Conservation (phyloP, 495 filamentous ascomycete genomes). For the Xylaria telfairii region DNA sequence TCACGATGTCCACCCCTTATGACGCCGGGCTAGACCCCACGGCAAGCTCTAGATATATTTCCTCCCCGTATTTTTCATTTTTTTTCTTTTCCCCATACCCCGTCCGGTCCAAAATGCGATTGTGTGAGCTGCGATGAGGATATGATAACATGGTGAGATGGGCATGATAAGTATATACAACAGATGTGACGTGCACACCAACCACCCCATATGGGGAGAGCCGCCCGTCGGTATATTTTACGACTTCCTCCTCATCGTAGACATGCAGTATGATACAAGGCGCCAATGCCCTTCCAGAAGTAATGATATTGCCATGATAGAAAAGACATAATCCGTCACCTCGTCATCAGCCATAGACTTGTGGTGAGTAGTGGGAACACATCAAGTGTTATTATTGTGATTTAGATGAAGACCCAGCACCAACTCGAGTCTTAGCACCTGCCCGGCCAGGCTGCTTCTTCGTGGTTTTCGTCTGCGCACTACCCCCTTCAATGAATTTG, state of each 20-base stretch:
- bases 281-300: neutral
- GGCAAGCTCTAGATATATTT: neutral
- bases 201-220: neutral
- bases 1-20: neutral
- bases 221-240: neutral
- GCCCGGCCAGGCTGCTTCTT: slow-evolving; percentile 72
- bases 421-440: slow-evolving; percentile 76
- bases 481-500: slow-evolving; percentile 82
- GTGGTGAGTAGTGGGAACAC: neutral
- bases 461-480: slow-evolving; percentile 63
- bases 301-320: neutral
- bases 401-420: slow-evolving; percentile 28
- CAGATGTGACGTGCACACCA: neutral
- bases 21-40: slow-evolving; percentile 1
- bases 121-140: slow-evolving; percentile 8
- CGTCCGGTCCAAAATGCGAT: slow-evolving; percentile 1
- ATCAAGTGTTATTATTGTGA: neutral
- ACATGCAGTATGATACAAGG: slow-evolving; percentile 15
- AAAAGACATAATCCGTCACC: neutral
- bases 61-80: neutral
- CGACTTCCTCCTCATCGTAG: neutral
- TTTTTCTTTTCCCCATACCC: neutral
- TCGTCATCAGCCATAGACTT: neutral
- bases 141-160: slow-evolving; percentile 1
- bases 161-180: slow-evolving; percentile 20